Evolutionary conservation across 73 alveolate genomes (phyloP), one percentile per base, ranked within the genome.

Genomic region (Stentor roeselii): DNA sequence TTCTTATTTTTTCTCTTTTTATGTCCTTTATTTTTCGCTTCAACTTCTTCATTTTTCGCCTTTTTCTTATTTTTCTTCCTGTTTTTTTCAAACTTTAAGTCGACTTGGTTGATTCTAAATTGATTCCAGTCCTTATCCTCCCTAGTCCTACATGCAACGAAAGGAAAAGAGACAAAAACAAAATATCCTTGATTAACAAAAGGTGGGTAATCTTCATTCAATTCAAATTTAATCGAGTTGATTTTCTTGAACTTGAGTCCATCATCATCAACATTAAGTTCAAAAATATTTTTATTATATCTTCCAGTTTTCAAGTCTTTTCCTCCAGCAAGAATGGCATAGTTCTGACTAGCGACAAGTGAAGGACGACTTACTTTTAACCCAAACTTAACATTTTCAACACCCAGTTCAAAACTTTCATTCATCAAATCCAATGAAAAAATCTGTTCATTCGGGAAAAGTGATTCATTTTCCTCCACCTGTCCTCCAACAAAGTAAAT

Each of bases 401-500:
- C 21, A 6, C 67, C 21, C 6, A 50, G 67, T 21, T 50, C 67
- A 50, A 50, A 50, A 11, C 21, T 21, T 50, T 50, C 67, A 50
- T 6, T 50, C 6, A 6, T 50, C 67, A 50, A 50, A 50, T 50
- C 67, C 21, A 50, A 50, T 50, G 67, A 50, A 21, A 11, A 50
- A 50, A 50, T 21, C 6, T 50, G 21, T 50, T 50, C 30, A 50
- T 21, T 50, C 6, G 67, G 21, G 30, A 11, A 11, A 50, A 50
- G 67, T 50, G 30, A 6, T 50, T 50, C 21, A 50, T 21, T 50
- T 11, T 6, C 21, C 21, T 50, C 21, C 21, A 6, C 21, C 21
- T 50, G 67, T 6, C 67, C 67, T 50, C 67, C 67, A 50, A 50
- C 67, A 50, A 50, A 50, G 67, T 11, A 50, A 50, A 50, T 50